Evolutionary conservation across 176 grass and related monocot genomes (phyloP), one percentile per base, ranked within the genome.

Genomic region (Phragmites australis): DNA sequence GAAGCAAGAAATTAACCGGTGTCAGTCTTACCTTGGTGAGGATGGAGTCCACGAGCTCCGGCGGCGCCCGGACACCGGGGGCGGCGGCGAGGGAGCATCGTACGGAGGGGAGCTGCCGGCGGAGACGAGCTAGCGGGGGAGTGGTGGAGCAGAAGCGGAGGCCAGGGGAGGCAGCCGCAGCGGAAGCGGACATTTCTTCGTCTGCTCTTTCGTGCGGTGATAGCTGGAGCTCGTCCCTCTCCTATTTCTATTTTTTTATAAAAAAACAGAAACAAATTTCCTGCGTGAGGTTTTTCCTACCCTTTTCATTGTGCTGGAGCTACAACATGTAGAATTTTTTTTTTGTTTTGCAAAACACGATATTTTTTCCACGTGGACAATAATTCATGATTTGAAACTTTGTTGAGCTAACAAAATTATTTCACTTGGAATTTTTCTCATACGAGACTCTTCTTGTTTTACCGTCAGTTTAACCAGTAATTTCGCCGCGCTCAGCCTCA

Each of bases 31-130:
- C 96, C 96, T 95, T 91, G 84, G 88, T 91, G 56, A 98, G 88
- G 49, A 98, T 93, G 42, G 92, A 93, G 19, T 89, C 65, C 59
- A 94, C 75, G 59, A 98, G 96, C 74, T 94, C 83, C 19, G 66
- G 17, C 21, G 90, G 92, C 13, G 88, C 90, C 69, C 80, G 72
- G 60, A 85, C 69, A 14, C 78, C 72, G 2, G 90, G 64, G 57
- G 60, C 64, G 1, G 92, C 68, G 27, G 88, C 75, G 34, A 94
- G 81, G 45, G 96, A 91, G 59, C 90, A 89, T 23, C 90, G 81
- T 41, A 78, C 53, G 79, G 92, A 66, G 8, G 70, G 23, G 59
- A 86, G 44, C 47, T 47, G 51, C 52, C 88, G 82, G 60, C 78
- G 81, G 39, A 71, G 81, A 57, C 68, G 34, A 50, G 81, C 9